Evolutionary conservation across 2,329 filamentous ascomycete species (phyloP).

Genomic region (Alternaria postmessia): DNA sequence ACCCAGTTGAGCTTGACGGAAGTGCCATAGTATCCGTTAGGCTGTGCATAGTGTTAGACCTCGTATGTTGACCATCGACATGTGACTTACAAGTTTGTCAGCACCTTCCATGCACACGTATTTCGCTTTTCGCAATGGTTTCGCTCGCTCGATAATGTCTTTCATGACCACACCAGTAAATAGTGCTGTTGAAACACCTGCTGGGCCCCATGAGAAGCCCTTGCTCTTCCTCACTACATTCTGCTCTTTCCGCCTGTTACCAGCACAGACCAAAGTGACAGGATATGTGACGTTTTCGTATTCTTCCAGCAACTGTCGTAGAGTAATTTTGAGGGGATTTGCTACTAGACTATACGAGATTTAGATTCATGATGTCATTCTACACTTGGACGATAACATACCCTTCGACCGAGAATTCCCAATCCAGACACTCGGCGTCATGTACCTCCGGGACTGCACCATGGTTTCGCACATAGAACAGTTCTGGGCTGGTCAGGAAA

Average conservation of each 20-base stretch:
- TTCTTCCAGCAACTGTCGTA: constrained; percentile 74
- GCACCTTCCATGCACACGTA: constrained; percentile 94
- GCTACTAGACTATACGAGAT: constrained; percentile 69
- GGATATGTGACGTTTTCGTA: constrained; percentile 87
- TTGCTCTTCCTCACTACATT: constrained; percentile 91
- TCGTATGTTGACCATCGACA: not conserved
- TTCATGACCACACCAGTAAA: constrained; percentile 84
- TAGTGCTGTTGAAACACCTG: constrained; percentile 83
- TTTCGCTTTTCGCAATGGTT: constrained; percentile 72
- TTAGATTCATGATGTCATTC: constrained; percentile 8
- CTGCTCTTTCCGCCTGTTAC: constrained; percentile 91
- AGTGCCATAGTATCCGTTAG: constrained; percentile 89
- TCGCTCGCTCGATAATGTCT: constrained; percentile 74
- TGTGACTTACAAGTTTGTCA: constrained; percentile 69
- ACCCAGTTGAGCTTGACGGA: constrained; percentile 89
- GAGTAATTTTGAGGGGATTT: constrained; percentile 73
- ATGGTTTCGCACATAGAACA: constrained; percentile 94
- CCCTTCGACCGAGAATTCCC: constrained; percentile 85
- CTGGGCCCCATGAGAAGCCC: constrained; percentile 92
- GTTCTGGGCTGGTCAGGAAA: constrained; percentile 84
- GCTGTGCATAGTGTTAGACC: constrained; percentile 53
- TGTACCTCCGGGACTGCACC: constrained; percentile 79
- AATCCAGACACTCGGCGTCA: constrained; percentile 76
- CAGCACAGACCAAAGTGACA: constrained; percentile 88
- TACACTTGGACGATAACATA: constrained; percentile 26